Evolutionary conservation across 306 rosid genomes (phyloP).

Genomic region (Prunus campanulata): DNA sequence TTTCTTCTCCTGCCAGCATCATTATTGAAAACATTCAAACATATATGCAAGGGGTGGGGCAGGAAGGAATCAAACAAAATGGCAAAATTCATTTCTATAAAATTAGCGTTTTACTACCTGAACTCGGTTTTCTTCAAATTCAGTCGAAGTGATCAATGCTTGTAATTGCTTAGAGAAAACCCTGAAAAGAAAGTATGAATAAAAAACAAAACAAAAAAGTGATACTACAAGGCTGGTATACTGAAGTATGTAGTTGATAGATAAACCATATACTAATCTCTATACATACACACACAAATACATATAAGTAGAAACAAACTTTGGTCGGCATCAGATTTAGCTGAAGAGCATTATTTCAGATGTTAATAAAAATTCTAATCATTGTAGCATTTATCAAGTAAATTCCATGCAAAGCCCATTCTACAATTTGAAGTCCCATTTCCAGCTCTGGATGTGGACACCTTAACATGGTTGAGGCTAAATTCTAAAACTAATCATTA

Average conservation of each 20-base stretch:
- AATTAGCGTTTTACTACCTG: constrained; percentile 63
- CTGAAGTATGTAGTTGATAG: not conserved
- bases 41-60: constrained; percentile 7
- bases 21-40: constrained; percentile 24
- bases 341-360: not conserved
- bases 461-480: not conserved
- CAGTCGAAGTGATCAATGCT: constrained; percentile 46
- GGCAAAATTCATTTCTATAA: constrained; percentile 18
- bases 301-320: not conserved
- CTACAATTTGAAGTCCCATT: not conserved
- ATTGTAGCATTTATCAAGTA: not conserved
- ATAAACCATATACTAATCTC: constrained; percentile 7
- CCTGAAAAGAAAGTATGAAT: constrained; percentile 41
- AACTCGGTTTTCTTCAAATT: constrained; percentile 49
- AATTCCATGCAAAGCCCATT: not conserved
- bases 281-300: not conserved
- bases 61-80: constrained; percentile 14
- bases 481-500: not conserved
- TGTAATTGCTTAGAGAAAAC: constrained; percentile 68
- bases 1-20: constrained; percentile 53
- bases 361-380: not conserved
- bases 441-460: not conserved
- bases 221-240: constrained; percentile 11
- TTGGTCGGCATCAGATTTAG: not conserved
- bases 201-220: not conserved